Percentiles rank a stretch among this genome's conserved stretches.
phyloP scores from a whole-genome alignment of 2,329 filamentous ascomycete species.

The Gaeumannomyces tritici region DNA sequence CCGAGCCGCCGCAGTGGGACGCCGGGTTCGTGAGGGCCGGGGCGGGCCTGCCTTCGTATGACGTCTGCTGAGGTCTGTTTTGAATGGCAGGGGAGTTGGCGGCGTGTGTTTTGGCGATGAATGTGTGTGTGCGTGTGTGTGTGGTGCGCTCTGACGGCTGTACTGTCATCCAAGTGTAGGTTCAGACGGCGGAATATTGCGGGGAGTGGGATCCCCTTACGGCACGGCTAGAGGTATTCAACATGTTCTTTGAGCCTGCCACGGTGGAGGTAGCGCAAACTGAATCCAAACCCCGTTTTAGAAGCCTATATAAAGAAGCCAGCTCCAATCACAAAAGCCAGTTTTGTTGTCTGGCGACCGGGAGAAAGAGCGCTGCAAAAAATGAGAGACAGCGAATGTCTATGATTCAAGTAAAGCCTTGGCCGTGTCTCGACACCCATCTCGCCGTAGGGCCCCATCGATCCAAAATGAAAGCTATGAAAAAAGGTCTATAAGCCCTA shows the following conservation, averaged over 20 bases:
- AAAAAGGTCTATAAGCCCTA: not conserved
- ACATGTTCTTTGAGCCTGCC: not conserved
- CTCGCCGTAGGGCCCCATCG: not conserved
- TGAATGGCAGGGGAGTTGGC: not conserved
- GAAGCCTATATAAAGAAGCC: not conserved
- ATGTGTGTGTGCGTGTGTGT: not conserved
- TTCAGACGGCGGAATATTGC: not conserved
- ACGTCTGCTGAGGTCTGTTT: conserved; percentile 20
- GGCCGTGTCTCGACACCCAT: not conserved
- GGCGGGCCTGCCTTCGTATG: conserved; percentile 18
- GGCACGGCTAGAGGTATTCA: not conserved
- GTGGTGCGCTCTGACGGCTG: too few species aligned
- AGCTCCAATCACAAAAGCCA: not conserved
- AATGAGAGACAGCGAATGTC: not conserved
- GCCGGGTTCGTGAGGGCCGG: conserved; percentile 22
- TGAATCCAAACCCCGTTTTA: not conserved
- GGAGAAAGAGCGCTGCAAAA: not conserved
- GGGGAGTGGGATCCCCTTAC: too few species aligned
- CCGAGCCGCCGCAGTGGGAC: conserved; percentile 23
- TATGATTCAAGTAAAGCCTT: not conserved
- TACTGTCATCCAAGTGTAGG: not conserved
- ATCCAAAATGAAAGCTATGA: not conserved
- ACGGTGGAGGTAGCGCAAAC: too few species aligned
- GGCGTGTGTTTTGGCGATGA: not conserved
- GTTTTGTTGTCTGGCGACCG: not conserved